Evolutionary conservation across 1,139 yeast species (phyloP).

Genomic region (Nadsonia starkeyi-henricii): DNA sequence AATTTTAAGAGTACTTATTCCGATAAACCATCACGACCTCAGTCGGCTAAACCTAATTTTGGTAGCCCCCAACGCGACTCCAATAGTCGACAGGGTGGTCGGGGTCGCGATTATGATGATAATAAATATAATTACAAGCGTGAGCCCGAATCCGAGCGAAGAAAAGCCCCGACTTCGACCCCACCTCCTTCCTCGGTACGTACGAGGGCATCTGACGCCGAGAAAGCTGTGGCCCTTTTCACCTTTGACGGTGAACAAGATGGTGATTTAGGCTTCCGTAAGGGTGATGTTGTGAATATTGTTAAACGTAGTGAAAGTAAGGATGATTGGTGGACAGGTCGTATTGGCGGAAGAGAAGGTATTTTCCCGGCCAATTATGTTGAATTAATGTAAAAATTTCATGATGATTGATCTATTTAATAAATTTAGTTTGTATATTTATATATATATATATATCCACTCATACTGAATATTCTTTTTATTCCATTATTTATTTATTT

Average conservation of each 20-base stretch:
- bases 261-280: conserved; percentile 83
- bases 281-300: conserved; percentile 90
- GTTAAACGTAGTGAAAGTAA: conserved; percentile 71
- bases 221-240: conserved; percentile 81
- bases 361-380: conserved; percentile 97
- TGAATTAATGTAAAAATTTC: conserved; percentile 49
- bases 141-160: not conserved
- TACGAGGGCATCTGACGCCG: conserved; percentile 29
- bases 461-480: no score
- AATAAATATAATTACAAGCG: not conserved
- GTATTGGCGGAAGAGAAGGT: conserved; percentile 68
- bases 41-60: conserved; percentile 39
- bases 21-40: conserved; percentile 28
- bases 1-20: conserved; percentile 19
- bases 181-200: conserved; percentile 16
- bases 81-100: conserved; percentile 11
- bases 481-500: no score
- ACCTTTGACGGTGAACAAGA: conserved; percentile 81
- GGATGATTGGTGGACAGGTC: conserved; percentile 99
- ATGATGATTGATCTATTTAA: no score
- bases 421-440: no score
- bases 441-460: no score
- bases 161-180: conserved; percentile 1
- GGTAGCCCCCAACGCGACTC: conserved; percentile 2
- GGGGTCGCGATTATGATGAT: conserved; percentile 4